Base-by-base conservation (phyloP, 2,329 filamentous ascomycete genomes). In the Trichophyton equinum region DNA sequence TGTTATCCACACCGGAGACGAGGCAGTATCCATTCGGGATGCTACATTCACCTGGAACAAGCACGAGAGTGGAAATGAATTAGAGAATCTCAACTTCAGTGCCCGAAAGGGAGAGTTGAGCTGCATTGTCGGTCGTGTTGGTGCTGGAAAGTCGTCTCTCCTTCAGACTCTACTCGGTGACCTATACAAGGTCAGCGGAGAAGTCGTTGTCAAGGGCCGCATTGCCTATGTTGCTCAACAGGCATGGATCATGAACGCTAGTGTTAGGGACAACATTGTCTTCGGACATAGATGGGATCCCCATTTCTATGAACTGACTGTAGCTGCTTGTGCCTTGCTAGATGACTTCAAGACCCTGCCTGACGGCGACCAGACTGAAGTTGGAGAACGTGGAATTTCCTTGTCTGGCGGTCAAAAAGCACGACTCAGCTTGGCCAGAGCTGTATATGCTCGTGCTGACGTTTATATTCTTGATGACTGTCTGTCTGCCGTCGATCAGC, bases 181-280 rank as follows among this genome's bases (percentile, higher is more conserved):
- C 73, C 74, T 99, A 3, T 96, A 87, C 85, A 97, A 96, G 73
- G 80, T 87, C 57, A 85, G 88, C 63, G 94, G 94, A 56, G 81
- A 88, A 64, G 92, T 96, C 3, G 80, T 88, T 60, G 81, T 99
- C 8, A 85, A 88, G 67, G 95, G 94, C 55, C 84, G 81, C 30
- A 83, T 90, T 46, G 94, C 94, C 1, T 99, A 97, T 72, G 94
- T 95, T 62, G 89, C 91, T 15, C 95, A 99, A 73, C 85, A 89
- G 68, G 80, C 91, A 20, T 99, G 95, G 94, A 88, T 99, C 59
- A 92, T 97, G 85, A 99, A 99, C 71, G 94, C 94, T 7, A 95
- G 89, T 33, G 91, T 99, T 61, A 89, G 91, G 68, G 94, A 99
- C 71, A 99, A 99, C 71, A 96, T 99, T 67, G 81, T 96, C 3